Conservation (phyloP, 139 green algal genomes). For the Nannochloris sp. region DNA sequence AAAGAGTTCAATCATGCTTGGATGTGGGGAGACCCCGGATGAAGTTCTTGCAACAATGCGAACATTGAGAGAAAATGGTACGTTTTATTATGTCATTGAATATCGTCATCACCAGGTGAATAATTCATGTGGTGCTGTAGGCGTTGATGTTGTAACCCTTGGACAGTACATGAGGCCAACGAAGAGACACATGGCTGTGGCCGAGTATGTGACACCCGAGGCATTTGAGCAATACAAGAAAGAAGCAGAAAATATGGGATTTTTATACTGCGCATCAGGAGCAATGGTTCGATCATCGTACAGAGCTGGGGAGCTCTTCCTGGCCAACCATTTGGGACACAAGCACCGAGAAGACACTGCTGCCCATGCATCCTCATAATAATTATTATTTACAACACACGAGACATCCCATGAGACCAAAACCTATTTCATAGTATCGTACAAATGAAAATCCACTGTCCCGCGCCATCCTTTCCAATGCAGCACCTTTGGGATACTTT, state of each 20-base stretch:
- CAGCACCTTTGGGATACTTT: conserved; percentile 59
- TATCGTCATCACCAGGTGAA: not conserved
- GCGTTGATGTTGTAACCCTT: conserved; percentile 95
- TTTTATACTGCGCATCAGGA: conserved; percentile 88
- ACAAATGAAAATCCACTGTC: conserved; percentile 66
- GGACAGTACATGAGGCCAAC: conserved; percentile 99
- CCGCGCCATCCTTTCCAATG: conserved; percentile 62
- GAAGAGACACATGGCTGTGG: conserved; percentile 93
- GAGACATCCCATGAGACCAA: conserved; percentile 82
- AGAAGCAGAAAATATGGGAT: conserved; percentile 73
- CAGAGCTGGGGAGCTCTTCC: conserved; percentile 60
- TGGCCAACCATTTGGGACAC: conserved; percentile 15
- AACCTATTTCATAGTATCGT: conserved; percentile 71
- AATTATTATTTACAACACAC: conserved; percentile 27
- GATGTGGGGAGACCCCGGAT: conserved; percentile 56
- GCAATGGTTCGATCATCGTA: conserved; percentile 93
- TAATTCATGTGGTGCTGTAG: conserved; percentile 11
- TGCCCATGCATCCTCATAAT: not conserved
- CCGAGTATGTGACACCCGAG: conserved; percentile 94
- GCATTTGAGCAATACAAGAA: conserved; percentile 82
- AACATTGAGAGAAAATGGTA: conserved; percentile 39
- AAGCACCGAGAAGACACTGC: not conserved
- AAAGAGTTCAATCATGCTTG: conserved; percentile 98
- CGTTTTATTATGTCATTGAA: conserved; percentile 7
- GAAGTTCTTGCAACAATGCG: conserved; percentile 52